phyloP scores from a whole-genome alignment of 345 rosid species.

The Eucalyptus polybractea region DNA sequence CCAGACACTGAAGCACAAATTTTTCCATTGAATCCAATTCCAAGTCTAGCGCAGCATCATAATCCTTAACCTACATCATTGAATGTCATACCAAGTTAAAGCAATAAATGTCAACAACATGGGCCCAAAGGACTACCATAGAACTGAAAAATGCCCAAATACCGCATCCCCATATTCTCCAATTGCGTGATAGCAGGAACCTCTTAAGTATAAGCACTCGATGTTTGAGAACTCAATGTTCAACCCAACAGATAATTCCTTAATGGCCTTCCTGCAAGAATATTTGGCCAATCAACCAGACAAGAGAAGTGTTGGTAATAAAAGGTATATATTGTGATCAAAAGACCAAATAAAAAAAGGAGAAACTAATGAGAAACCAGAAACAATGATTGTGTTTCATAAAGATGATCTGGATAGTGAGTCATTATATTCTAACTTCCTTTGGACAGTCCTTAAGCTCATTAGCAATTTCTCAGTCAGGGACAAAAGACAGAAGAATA shows the following conservation, averaged over 20 bases:
- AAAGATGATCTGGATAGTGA: not conserved
- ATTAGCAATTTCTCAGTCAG: not conserved
- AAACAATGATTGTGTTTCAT: not conserved
- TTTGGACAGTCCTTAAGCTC: not conserved
- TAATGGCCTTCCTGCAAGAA: slow-evolving; percentile 74
- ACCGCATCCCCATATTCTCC: slow-evolving; percentile 93
- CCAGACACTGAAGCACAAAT: slow-evolving; percentile 94
- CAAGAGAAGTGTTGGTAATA: not conserved
- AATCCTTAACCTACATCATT: slow-evolving; percentile 63
- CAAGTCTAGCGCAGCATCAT: slow-evolving; percentile 82
- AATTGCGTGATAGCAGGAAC: slow-evolving; percentile 87
- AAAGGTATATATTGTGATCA: not conserved
- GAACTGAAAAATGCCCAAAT: not conserved
- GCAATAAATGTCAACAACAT: not conserved
- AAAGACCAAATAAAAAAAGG: not conserved
- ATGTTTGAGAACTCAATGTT: slow-evolving; percentile 63
- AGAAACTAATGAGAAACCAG: not conserved
- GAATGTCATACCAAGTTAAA: not conserved
- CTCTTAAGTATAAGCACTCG: slow-evolving; percentile 85
- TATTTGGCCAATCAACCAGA: not conserved
- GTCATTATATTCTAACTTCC: not conserved
- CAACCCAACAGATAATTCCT: slow-evolving; percentile 68
- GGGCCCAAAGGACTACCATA: not conserved
- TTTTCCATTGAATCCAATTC: slow-evolving; percentile 93
- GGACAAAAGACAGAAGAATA: not conserved